Base-by-base conservation (phyloP, 2,329 filamentous ascomycete genomes). In the Aspergillus awamori region DNA sequence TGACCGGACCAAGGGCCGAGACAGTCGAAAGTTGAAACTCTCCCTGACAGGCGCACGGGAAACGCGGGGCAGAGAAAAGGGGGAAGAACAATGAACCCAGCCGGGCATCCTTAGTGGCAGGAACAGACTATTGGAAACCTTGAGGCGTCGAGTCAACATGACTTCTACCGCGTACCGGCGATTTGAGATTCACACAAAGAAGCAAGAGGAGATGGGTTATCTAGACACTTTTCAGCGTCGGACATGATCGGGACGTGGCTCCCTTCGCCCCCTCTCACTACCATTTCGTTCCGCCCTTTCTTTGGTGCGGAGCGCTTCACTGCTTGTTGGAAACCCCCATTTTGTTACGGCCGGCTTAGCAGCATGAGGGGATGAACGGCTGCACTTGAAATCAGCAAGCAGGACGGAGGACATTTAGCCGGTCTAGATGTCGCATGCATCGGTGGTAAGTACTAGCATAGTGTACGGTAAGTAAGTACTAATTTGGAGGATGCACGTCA, bases 1-100 rank as follows among this genome's bases (percentile, higher is more conserved):
- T 45, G 53, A 48, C 45, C 56, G 57, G 56, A 53, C 49, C n/a
- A 45, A 53, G 17, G 26, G 47, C 53, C 38, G 62, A 64, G 49
- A 53, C 47, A 55, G 20, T 51, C 36, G n/a, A 53, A 45, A 41
- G 38, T 54, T 53, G 41, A 45, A 51, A 51, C 47, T 30, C 47
- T 51, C 47, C 47, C 47, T 26, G 47, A 51, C 47, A 51, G 47
- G 47, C 33, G 47, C 20, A 48, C 26, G 43, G 39, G 36, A 47
- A 60, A 62, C 54, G 57, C 57, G 60, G 62, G 60, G 57, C 57
- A 60, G 53, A 56, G 22, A 24, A 56, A 59, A 57, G 36, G 54
- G 58, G 51, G 38, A 38, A 13, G n/a, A 55, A 43, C 38, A 55
- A 41, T 45, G 53, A 43, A 43, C 11, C 38, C 38, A 55, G 15